A percentile compares a stretch with the other conserved stretches of the same genome.
Conservation (phyloP, 1,139 yeast species). For the Hyphopichia fennica region DNA sequence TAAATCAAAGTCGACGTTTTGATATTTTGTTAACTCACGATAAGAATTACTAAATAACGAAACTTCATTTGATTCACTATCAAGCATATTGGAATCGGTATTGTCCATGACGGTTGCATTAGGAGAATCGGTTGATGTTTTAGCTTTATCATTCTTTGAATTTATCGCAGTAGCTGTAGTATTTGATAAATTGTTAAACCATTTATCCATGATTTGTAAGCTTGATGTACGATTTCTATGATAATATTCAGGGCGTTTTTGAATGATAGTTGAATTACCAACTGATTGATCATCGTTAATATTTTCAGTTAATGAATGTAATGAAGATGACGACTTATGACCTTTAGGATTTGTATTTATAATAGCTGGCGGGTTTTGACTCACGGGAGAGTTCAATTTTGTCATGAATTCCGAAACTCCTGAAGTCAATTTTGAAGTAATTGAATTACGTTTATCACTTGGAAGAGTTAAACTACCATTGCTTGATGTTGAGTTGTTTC, state of each 20-base stretch:
- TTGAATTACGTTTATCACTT: slow-evolving; percentile 27
- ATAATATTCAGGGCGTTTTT: slow-evolving; percentile 25
- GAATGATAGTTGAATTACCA: slow-evolving; percentile 2
- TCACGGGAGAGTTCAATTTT: slow-evolving; percentile 28
- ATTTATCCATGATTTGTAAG: slow-evolving; percentile 45
- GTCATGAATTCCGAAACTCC: slow-evolving; percentile 48
- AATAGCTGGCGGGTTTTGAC: background rate
- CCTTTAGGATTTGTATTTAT: slow-evolving; percentile 11
- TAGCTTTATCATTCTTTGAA: background rate
- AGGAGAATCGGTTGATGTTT: background rate
- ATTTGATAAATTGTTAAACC: slow-evolving; percentile 32
- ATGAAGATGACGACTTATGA: slow-evolving; percentile 28
- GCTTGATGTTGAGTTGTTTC: slow-evolving; percentile 1
- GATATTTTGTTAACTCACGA: slow-evolving; percentile 33
- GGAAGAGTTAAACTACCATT: background rate
- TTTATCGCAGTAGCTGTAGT: slow-evolving; percentile 1
- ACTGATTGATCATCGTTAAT: slow-evolving; percentile 1
- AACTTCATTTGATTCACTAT: slow-evolving; percentile 9
- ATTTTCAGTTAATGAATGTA: slow-evolving; percentile 33
- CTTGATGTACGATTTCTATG: slow-evolving; percentile 38
- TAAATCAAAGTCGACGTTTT: slow-evolving; percentile 35
- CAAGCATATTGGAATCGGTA: background rate
- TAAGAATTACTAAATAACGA: slow-evolving; percentile 17
- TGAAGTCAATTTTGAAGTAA: slow-evolving; percentile 39
- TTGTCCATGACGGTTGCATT: slow-evolving; percentile 1